These are phyloP conservation scores for Penicillium sp. DNA, from an alignment of 2,329 filamentous ascomycete genomes.

Conservation along the genomic window DNA sequence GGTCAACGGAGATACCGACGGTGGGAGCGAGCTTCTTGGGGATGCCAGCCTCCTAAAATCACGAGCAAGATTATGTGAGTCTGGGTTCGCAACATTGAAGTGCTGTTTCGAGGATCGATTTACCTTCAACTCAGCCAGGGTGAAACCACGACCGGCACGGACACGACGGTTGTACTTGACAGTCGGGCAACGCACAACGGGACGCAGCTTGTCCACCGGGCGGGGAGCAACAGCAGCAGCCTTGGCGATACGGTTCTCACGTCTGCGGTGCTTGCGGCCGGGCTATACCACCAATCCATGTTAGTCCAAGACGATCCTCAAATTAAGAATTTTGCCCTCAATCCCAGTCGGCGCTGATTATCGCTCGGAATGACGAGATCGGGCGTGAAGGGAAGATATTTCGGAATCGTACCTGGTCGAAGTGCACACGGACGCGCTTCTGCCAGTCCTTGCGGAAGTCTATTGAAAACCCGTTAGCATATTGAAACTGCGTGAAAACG, in stretches of 20 bases:
- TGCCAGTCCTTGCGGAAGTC: slow-evolving; percentile 99
- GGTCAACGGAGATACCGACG: slow-evolving; percentile 95
- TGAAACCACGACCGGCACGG: slow-evolving; percentile 95
- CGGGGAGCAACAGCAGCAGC: slow-evolving; percentile 91
- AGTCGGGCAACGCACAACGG: slow-evolving; percentile 94
- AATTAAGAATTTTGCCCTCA: slow-evolving; percentile 14
- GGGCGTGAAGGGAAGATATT: slow-evolving; percentile 5
- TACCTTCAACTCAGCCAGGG: slow-evolving; percentile 97
- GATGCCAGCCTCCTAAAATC: slow-evolving; percentile 78
- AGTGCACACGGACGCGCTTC: slow-evolving; percentile 96
- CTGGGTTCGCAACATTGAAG: not conserved
- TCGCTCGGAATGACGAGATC: slow-evolving; percentile 12
- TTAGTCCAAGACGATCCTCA: slow-evolving; percentile 23
- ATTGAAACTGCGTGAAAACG: slow-evolving; percentile 12
- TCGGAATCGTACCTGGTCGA: slow-evolving; percentile 84
- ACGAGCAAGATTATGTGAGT: slow-evolving; percentile 18
- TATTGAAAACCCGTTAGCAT: slow-evolving; percentile 41
- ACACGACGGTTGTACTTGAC: slow-evolving; percentile 99
- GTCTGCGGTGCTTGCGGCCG: slow-evolving; percentile 90
- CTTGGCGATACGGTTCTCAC: slow-evolving; percentile 87
- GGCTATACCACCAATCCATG: slow-evolving; percentile 55
- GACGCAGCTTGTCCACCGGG: slow-evolving; percentile 93
- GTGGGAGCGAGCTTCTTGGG: slow-evolving; percentile 89
- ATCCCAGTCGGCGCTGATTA: slow-evolving; percentile 12
- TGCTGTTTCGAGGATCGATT: slow-evolving; percentile 13